Evolutionary conservation across 768 basidiomycete genomes (phyloP).

Genomic region (Neoboletus magnificus): DNA sequence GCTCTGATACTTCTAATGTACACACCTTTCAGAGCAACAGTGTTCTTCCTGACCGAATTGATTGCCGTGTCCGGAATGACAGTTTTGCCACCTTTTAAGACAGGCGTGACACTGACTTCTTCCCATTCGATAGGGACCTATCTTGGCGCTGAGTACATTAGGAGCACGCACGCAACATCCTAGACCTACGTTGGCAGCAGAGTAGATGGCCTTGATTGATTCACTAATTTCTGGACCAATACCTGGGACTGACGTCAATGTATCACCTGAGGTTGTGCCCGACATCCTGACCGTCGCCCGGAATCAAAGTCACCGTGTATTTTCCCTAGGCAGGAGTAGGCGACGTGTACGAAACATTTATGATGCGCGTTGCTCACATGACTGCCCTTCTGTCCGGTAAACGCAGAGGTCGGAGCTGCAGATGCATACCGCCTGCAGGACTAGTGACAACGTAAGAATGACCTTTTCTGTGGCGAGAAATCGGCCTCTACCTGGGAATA

Average conservation of each 20-base stretch:
- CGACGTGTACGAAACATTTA: not conserved
- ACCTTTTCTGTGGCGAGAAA: not conserved
- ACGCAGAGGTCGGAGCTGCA: slow-evolving; percentile 79
- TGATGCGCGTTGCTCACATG: slow-evolving; percentile 53
- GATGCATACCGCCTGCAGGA: slow-evolving; percentile 61
- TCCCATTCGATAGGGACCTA: slow-evolving; percentile 99
- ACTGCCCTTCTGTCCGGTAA: slow-evolving; percentile 84
- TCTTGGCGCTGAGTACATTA: slow-evolving; percentile 10
- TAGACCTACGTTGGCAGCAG: slow-evolving; percentile 68
- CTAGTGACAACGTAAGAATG: slow-evolving; percentile 34
- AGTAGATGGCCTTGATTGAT: slow-evolving; percentile 92
- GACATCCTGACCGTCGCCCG: slow-evolving; percentile 76
- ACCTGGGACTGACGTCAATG: slow-evolving; percentile 46
- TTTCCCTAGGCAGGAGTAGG: slow-evolving; percentile 63
- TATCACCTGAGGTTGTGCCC: slow-evolving; percentile 2
- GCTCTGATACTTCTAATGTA: not conserved
- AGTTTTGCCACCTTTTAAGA: slow-evolving; percentile 92
- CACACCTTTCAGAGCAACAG: slow-evolving; percentile 93
- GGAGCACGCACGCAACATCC: not conserved
- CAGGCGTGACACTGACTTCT: slow-evolving; percentile 94
- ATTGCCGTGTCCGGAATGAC: slow-evolving; percentile 94
- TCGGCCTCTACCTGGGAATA: slow-evolving; percentile 45
- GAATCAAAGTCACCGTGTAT: slow-evolving; percentile 94
- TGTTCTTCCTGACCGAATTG: slow-evolving; percentile 90
- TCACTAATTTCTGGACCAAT: slow-evolving; percentile 99